Evolutionary conservation across 495 filamentous ascomycete species (phyloP).

Genomic region (Cryomyces minteri): DNA sequence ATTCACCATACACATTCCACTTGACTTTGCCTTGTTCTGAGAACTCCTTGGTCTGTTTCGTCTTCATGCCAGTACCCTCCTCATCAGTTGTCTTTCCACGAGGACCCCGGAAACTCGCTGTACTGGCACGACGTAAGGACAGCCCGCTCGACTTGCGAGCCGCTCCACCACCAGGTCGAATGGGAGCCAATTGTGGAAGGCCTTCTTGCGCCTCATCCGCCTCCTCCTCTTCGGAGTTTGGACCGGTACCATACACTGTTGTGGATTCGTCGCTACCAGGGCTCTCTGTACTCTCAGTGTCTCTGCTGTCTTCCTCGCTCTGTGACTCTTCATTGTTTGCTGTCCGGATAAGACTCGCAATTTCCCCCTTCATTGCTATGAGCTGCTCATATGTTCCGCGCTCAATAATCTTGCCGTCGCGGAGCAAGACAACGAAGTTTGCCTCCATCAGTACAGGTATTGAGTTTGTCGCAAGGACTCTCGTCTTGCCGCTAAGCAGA

Average conservation of each 20-base stretch:
- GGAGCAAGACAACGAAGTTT: constrained; percentile 67
- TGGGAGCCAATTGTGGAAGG: constrained; percentile 49
- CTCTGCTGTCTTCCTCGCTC: constrained; percentile 31
- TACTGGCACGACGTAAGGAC: constrained; percentile 75
- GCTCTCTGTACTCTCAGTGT: constrained; percentile 23
- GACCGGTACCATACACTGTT: constrained; percentile 30
- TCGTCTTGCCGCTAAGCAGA: constrained; percentile 68
- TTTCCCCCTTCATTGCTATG: constrained; percentile 82
- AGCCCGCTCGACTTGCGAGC: constrained; percentile 43
- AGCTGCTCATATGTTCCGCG: constrained; percentile 78
- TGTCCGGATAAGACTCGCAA: constrained; percentile 69
- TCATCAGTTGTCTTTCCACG: constrained; percentile 71
- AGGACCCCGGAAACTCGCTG: constrained; percentile 74
- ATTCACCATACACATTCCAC: constrained; percentile 46
- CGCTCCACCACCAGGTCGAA: constrained; percentile 31
- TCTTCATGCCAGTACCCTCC: constrained; percentile 52
- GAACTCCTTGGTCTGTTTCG: constrained; percentile 70
- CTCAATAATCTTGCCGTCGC: constrained; percentile 70
- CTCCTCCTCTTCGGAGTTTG: constrained; percentile 25
- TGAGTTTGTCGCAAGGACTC: constrained; percentile 89
- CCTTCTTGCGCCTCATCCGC: constrained; percentile 58
- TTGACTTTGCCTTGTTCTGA: constrained; percentile 92
- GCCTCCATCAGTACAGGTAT: constrained; percentile 81
- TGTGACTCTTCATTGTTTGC: constrained; percentile 43
- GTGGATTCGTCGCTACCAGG: constrained; percentile 30